Evolutionary conservation across 257 asterid genomes (phyloP).

Genomic region (Paulownia fortunei): DNA sequence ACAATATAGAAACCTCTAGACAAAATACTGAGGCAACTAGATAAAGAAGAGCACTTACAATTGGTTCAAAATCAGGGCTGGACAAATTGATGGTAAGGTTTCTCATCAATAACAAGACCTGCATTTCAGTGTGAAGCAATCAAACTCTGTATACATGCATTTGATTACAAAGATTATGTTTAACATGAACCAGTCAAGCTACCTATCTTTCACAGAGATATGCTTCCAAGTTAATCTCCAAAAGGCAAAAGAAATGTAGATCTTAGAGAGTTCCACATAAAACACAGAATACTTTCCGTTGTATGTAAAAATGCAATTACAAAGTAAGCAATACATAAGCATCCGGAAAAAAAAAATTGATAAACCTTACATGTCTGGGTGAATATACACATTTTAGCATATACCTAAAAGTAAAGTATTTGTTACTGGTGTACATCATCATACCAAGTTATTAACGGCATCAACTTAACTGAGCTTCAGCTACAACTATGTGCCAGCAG

Average conservation of each 20-base stretch:
- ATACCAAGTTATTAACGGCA: no score
- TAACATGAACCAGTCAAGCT: background rate
- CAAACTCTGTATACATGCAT: conserved; percentile 19
- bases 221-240: background rate
- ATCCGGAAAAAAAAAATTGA: no score
- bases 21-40: conserved; percentile 2
- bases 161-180: background rate
- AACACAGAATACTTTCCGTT: no score
- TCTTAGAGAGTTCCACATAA: background rate
- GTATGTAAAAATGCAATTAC: no score
- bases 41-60: conserved; percentile 59
- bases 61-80: conserved; percentile 82
- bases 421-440: no score
- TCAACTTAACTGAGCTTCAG: no score
- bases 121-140: conserved; percentile 46
- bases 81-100: conserved; percentile 88
- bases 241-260: background rate
- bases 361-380: no score
- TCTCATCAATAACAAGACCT: conserved; percentile 89
- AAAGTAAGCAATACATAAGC: background rate
- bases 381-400: no score
- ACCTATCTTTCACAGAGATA: no score
- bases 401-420: no score
- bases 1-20: conserved; percentile 10
- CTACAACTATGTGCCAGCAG: no score